Base-by-base conservation (phyloP, 768 basidiomycete species). In the Cyclocybe aegerita region DNA sequence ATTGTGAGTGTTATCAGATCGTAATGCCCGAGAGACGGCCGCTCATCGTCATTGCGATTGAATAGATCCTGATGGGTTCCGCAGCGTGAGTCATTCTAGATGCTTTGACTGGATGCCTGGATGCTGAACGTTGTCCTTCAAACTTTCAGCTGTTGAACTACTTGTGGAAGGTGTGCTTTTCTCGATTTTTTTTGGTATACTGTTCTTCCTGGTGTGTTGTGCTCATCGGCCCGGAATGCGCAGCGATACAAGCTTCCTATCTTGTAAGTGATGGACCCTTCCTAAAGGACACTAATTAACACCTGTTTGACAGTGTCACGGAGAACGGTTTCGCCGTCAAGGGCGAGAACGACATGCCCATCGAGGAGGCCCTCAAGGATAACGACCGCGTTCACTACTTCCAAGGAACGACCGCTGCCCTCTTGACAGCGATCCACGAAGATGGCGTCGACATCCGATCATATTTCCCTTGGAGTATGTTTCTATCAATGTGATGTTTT, bases 241-340 rank as follows among this genome's bases (percentile, higher is more conserved):
- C 52, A 73, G 68, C 67, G 64, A 45, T 74, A 74, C 58, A 73
- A 73, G 55, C 60, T 64, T n/a, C 72, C 72, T 1, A 72, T 73
- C 52, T 72, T 66, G 72, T 72, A 45, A 42, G 69, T 58, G 29
- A 30, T 23, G 8, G 32, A 44, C 32, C 9, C 30, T 48, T 41
- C 30, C 48, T 23, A 39, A 14, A 39, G 33, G 8, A 17, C 10
- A 46, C 33, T 58, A 38, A 55, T 44, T 33, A 48, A 2, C 37
- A 38, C 41, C 31, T 2, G 36, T 41, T 49, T 43, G 23, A 8
- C 44, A 84, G 82, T 58, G 81, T 87, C n/a, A 88, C 85, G 2
- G 85, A 89, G 68, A 88, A 88, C 59, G 83, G 85, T 0, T 87
- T 86, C 60, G 78, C 84, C 9, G 81, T 87, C 45, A 86, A 85